phyloP scores from a whole-genome alignment of 148 eudicot genomes.

The Chenopodium formosanum region DNA sequence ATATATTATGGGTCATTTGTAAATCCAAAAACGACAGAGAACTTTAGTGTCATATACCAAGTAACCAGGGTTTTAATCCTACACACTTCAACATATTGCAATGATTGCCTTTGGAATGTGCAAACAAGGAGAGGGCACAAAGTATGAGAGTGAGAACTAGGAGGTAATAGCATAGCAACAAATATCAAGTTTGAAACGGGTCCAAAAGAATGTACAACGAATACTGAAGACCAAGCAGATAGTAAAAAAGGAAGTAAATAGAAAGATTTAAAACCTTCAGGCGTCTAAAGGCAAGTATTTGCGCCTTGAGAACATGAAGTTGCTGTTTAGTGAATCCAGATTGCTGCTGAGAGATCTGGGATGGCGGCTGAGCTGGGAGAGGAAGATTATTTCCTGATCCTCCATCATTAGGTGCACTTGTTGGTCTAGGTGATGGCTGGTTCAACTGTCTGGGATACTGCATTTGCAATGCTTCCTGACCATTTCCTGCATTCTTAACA shows the following conservation, averaged over 20 bases:
- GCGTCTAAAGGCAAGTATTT: constrained; percentile 91
- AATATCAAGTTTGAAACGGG: neutral
- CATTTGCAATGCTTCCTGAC: constrained; percentile 56
- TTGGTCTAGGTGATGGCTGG: constrained; percentile 58
- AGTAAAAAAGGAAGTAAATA: constrained; percentile 13
- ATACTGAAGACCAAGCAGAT: constrained; percentile 12
- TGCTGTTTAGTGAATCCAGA: constrained; percentile 86
- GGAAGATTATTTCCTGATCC: constrained; percentile 39
- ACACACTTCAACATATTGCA: neutral
- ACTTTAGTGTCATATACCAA: neutral
- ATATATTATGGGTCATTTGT: neutral
- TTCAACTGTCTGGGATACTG: constrained; percentile 60
- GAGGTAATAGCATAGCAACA: neutral
- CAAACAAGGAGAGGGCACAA: neutral
- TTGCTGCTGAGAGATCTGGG: constrained; percentile 44
- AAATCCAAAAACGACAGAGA: neutral
- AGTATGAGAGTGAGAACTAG: neutral
- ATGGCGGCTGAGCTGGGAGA: constrained; percentile 46
- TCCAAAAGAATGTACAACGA: neutral
- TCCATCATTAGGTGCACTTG: constrained; percentile 48
- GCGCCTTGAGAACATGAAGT: constrained; percentile 91
- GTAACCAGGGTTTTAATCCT: constrained; percentile 3
- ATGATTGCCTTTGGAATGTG: neutral
- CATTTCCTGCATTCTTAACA: constrained; percentile 41
- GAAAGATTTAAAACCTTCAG: constrained; percentile 60